These are phyloP conservation scores for Leptoxyphium fumago DNA, from an alignment of 2,329 filamentous ascomycete species.

Conservation along the genomic window DNA sequence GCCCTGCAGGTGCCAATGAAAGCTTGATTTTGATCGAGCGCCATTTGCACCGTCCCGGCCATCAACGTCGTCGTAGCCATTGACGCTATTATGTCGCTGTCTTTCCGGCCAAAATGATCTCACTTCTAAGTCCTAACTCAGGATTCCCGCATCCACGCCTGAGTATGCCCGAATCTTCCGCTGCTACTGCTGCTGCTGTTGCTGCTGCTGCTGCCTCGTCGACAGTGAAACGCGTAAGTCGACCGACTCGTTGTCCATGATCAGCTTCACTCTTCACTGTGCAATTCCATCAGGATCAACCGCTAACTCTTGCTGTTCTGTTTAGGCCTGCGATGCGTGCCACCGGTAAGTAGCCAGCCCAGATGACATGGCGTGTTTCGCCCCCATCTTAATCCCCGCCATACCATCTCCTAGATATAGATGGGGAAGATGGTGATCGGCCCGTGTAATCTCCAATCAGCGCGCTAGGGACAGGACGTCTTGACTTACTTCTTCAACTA, in stretches of 20 bases:
- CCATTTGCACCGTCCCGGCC: too few species aligned
- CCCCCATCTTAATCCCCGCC: too few species aligned
- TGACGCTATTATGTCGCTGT: background rate
- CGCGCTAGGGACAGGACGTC: too few species aligned
- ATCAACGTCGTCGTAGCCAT: background rate
- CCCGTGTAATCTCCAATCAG: too few species aligned
- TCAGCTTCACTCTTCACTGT: too few species aligned
- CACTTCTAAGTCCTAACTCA: background rate
- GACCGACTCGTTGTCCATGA: too few species aligned
- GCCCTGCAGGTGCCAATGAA: background rate
- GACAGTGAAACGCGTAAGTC: background rate
- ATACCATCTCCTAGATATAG: too few species aligned
- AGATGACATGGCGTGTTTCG: too few species aligned
- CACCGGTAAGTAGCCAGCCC: slow-evolving; percentile 14
- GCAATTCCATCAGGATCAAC: too few species aligned
- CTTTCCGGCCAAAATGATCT: background rate
- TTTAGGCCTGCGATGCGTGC: slow-evolving; percentile 22
- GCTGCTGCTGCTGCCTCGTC: background rate
- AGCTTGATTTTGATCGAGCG: background rate
- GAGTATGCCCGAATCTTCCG: background rate
- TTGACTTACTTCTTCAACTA: background rate
- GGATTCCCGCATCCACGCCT: background rate
- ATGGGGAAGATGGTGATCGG: too few species aligned
- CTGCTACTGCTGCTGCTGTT: background rate
- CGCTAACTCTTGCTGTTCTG: too few species aligned